Conservation (phyloP, 2,329 filamentous ascomycete genomes). For the Emydomyces testavorans region DNA sequence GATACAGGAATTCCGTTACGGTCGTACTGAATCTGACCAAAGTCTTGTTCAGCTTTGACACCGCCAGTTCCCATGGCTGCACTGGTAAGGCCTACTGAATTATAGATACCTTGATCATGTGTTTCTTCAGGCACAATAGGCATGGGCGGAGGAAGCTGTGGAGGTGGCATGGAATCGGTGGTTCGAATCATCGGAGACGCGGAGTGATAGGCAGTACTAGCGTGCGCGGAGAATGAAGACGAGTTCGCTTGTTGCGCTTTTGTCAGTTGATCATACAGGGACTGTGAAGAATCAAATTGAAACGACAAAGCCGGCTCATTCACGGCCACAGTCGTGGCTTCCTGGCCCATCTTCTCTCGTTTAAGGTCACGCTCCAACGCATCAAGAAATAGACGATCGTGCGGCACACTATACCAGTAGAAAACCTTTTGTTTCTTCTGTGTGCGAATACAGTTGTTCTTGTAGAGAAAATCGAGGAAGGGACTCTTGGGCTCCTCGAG, state of each 20-base stretch:
- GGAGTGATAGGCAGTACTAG: slow-evolving; percentile 58
- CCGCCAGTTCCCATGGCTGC: slow-evolving; percentile 51
- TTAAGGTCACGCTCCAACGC: slow-evolving; percentile 94
- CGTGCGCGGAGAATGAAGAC: slow-evolving; percentile 81
- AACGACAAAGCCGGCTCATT: slow-evolving; percentile 96
- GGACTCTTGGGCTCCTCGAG: slow-evolving; percentile 97
- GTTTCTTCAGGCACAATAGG: slow-evolving; percentile 50
- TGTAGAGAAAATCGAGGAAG: slow-evolving; percentile 97
- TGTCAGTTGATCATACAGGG: slow-evolving; percentile 96
- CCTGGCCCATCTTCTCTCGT: slow-evolving; percentile 98
- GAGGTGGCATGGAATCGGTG: slow-evolving; percentile 80
- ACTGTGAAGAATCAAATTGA: slow-evolving; percentile 98
- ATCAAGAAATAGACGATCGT: slow-evolving; percentile 94
- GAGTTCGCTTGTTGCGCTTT: slow-evolving; percentile 98
- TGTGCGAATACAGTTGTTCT: slow-evolving; percentile 99
- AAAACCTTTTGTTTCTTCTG: slow-evolving; percentile 99
- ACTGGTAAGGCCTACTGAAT: slow-evolving; percentile 56
- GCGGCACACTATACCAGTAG: slow-evolving; percentile 99
- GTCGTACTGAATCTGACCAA: slow-evolving; percentile 71
- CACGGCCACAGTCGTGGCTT: slow-evolving; percentile 91
- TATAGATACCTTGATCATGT: slow-evolving; percentile 58
- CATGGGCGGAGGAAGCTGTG: slow-evolving; percentile 58
- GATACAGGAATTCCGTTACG: slow-evolving; percentile 78
- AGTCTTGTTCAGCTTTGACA: slow-evolving; percentile 84
- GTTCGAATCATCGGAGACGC: slow-evolving; percentile 81